Percentiles rank a stretch among this genome's conserved stretches.
Evolutionary conservation across 805 yeast species (phyloP).

Genomic region (Saturnispora hagleri): DNA sequence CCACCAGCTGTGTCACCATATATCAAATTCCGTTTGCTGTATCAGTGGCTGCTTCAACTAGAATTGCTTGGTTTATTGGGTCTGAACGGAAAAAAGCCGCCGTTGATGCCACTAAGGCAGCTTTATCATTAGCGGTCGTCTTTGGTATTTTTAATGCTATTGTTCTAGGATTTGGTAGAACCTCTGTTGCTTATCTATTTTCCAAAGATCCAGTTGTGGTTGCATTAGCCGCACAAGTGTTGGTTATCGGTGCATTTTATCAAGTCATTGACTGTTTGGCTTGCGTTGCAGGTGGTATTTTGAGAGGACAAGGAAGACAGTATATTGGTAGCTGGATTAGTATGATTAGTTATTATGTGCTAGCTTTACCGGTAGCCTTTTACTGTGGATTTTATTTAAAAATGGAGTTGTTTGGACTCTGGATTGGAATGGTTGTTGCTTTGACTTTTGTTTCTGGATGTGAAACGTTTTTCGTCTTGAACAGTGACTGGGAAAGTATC

Average conservation of each 20-base stretch:
- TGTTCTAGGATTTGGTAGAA: constrained; percentile 35
- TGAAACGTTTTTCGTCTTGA: constrained; percentile 29
- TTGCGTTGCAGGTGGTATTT: constrained; percentile 66
- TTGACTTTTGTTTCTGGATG: constrained; percentile 38
- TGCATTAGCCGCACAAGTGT: constrained; percentile 36
- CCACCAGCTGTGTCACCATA: constrained; percentile 37
- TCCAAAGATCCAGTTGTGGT: constrained; percentile 54
- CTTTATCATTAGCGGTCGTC: constrained; percentile 27
- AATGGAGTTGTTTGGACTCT: constrained; percentile 48
- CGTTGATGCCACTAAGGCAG: constrained; percentile 29
- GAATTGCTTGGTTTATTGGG: constrained; percentile 50
- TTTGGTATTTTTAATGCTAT: constrained; percentile 39
- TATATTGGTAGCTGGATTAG: constrained; percentile 53
- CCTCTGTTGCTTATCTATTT: constrained; percentile 41
- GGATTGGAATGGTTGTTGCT: constrained; percentile 54
- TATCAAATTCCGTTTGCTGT: constrained; percentile 52
- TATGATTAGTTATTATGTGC: constrained; percentile 46
- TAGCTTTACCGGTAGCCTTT: constrained; percentile 56
- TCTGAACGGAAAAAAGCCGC: constrained; percentile 30
- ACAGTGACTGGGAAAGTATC: constrained; percentile 26
- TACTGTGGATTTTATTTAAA: constrained; percentile 42
- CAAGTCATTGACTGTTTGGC: constrained; percentile 63
- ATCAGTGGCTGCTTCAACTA: constrained; percentile 48
- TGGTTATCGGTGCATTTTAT: constrained; percentile 59
- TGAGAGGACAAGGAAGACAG: constrained; percentile 73